A percentile compares a stretch with the other conserved stretches of the same genome.
Evolutionary conservation across 345 rosid genomes (phyloP).

Genomic region (Toxicodendron radicans): DNA sequence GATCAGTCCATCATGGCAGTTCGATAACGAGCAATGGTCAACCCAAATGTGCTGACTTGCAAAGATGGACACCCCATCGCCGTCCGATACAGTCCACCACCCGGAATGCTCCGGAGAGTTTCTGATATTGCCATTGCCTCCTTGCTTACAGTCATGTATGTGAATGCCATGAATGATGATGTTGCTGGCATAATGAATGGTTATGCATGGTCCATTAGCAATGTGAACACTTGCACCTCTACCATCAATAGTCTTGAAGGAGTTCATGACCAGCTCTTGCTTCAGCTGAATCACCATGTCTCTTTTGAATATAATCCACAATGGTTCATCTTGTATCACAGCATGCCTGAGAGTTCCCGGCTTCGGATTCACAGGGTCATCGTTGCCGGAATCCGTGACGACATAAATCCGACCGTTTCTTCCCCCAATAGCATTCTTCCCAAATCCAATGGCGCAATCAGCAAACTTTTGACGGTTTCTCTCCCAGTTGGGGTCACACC

Average conservation of each 20-base stretch:
- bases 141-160: constrained; percentile 70
- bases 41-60: constrained; percentile 60
- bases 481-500: constrained; percentile 78
- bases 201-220: constrained; percentile 70
- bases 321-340: constrained; percentile 68
- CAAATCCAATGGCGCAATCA: constrained; percentile 79
- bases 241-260: constrained; percentile 77
- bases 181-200: constrained; percentile 57
- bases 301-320: constrained; percentile 74
- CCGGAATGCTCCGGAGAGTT: constrained; percentile 63
- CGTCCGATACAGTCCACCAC: constrained; percentile 55
- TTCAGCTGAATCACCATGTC: constrained; percentile 72
- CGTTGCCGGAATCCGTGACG: constrained; percentile 56
- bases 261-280: constrained; percentile 64
- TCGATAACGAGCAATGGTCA: constrained; percentile 79
- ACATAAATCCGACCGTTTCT: constrained; percentile 60
- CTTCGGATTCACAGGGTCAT: constrained; percentile 56
- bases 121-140: constrained; percentile 44
- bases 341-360: constrained; percentile 75
- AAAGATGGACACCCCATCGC: constrained; percentile 64
- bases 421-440: constrained; percentile 71
- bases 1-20: constrained; percentile 70
- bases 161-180: constrained; percentile 72
- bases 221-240: constrained; percentile 82
- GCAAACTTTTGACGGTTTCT: constrained; percentile 60